A percentile compares a stretch with the other conserved stretches of the same genome.
These are phyloP conservation scores for Phaeomoniella chlamydospora DNA, from an alignment of 2,329 filamentous ascomycete genomes.

Conservation along the genomic window DNA sequence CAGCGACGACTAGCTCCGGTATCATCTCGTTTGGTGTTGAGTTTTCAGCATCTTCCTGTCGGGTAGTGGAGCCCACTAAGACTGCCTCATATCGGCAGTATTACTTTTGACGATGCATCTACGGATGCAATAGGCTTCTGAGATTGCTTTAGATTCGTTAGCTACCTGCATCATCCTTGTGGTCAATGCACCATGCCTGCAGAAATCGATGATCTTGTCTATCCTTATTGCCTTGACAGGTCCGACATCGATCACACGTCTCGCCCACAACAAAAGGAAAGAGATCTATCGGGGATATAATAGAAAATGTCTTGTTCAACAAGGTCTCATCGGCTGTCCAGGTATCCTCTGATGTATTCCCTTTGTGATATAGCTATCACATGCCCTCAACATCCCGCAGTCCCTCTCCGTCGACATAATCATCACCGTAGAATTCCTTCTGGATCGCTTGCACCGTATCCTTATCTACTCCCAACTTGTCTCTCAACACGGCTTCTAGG, in stretches of 20 bases:
- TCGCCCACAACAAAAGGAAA: background rate
- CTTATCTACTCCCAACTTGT: slow-evolving; percentile 24
- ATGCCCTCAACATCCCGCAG: slow-evolving; percentile 23
- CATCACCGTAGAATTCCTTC: slow-evolving; percentile 34
- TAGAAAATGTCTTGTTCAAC: background rate
- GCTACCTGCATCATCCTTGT: too few species aligned
- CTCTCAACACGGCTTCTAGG: slow-evolving; percentile 23
- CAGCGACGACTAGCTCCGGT: too few species aligned
- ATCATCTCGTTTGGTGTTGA: too few species aligned
- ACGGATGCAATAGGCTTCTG: too few species aligned
- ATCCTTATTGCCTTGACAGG: background rate
- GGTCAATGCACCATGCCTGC: too few species aligned
- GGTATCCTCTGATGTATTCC: too few species aligned
- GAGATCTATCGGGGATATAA: background rate
- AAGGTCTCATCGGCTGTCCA: background rate
- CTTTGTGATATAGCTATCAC: too few species aligned
- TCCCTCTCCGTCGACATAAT: slow-evolving; percentile 39
- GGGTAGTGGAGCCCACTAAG: too few species aligned
- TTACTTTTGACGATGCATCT: too few species aligned
- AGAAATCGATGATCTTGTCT: background rate
- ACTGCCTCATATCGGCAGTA: too few species aligned
- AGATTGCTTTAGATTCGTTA: too few species aligned
- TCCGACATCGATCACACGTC: background rate
- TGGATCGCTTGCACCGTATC: slow-evolving; percentile 28
- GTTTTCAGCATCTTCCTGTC: too few species aligned